These are phyloP conservation scores for Candida buenavistaensis DNA, from an alignment of 1,139 yeast genomes.

Conservation along the genomic window DNA sequence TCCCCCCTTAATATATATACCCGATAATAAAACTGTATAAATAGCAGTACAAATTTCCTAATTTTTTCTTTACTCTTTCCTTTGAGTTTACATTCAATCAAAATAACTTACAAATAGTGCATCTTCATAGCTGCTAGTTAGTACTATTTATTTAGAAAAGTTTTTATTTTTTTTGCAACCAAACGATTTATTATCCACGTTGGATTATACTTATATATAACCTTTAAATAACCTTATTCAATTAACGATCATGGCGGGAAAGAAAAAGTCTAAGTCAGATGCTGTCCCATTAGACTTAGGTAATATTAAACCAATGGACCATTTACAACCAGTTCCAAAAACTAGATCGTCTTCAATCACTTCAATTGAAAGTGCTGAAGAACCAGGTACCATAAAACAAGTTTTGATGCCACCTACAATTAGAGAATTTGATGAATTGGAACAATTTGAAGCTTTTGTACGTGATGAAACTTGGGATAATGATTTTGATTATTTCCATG, in stretches of 20 bases:
- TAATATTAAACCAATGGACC: slow-evolving; percentile 39
- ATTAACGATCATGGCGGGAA: slow-evolving; percentile 15
- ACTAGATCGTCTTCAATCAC: slow-evolving; percentile 31
- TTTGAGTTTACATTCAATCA: no score
- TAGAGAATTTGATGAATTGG: slow-evolving; percentile 61
- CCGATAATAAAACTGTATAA: no score
- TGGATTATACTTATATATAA: slow-evolving; percentile 8
- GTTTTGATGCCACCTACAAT: slow-evolving; percentile 43
- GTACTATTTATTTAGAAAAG: no score
- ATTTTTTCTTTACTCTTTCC: no score
- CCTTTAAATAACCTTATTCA: not conserved
- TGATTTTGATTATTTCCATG: slow-evolving; percentile 68
- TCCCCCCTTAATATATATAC: no score
- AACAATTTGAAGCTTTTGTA: slow-evolving; percentile 61
- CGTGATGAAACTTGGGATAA: slow-evolving; percentile 77
- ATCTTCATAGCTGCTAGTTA: no score
- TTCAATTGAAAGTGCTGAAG: slow-evolving; percentile 36
- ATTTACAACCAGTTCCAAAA: slow-evolving; percentile 43
- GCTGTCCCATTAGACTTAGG: slow-evolving; percentile 31
- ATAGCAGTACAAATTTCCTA: no score
- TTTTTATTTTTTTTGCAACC: slow-evolving; percentile 7
- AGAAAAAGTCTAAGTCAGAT: slow-evolving; percentile 16
- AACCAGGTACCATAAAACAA: slow-evolving; percentile 24
- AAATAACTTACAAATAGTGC: no score
- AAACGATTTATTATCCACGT: slow-evolving; percentile 4